Evolutionary conservation across 225 moss, liverwort and hornwort genomes (phyloP), one percentile per base, ranked within the genome.

Genomic region (Physcomitrium patens): DNA sequence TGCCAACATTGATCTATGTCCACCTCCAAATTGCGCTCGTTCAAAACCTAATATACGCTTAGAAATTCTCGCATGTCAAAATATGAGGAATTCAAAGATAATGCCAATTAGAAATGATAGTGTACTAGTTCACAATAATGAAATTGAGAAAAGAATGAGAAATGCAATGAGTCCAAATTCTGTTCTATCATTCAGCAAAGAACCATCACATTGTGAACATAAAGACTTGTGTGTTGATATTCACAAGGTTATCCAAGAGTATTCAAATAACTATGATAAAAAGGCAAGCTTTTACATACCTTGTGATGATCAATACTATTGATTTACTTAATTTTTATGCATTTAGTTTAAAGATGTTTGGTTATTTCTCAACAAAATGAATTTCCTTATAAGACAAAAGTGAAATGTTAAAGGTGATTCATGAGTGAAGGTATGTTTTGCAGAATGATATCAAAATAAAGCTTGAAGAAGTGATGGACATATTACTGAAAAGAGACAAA

Each of bases 361-460:
- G 24, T 24, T 24, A 24, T 24, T 24, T 24, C 1, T 24, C 7
- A 37, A 37, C 31, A 4, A 37, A 37, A 37, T 17, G 19, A 8
- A 17, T 55, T 55, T 0, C 54, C 1, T 17, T 17, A 17, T 17
- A 17, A 2, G 13, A 20, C 17, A 94, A 83, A 68, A 80, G 82
- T 0, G 70, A 91, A 69, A 90, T 86, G 67, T 80, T 82, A 31
- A 88, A 87, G 60, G 87, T 82, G 58, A 63, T 89, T 47, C 61
- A 81, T 76, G 87, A 91, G 62, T 66, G 85, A 51, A 89, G 84
- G 57, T 77, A 67, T 28, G 76, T 72, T 54, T 67, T 94, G 67
- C 86, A 60, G 71, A 86, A 74, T 43, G 91, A 97, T 4, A 78
- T 89, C 16, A 91, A 90, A 69, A 10, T 72, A 14, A 87, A 81